Conservation (phyloP, 345 rosid genomes). For the Eucalyptus microcorys region DNA sequence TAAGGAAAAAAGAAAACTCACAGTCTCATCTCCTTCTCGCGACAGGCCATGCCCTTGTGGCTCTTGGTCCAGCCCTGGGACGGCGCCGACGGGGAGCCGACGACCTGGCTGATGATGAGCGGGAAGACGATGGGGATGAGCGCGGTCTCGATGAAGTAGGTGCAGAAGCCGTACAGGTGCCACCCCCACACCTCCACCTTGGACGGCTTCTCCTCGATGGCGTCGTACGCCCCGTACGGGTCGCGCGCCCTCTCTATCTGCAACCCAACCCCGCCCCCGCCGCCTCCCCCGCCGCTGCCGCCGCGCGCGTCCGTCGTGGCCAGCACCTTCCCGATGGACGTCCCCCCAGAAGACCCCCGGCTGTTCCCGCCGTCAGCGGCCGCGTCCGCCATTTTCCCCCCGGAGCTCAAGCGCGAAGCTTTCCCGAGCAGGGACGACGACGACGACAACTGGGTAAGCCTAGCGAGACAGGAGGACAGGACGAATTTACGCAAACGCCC, state of each 20-base stretch:
- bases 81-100: neutral
- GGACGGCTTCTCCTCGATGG: constrained; percentile 12
- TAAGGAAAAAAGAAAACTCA: neutral
- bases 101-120: constrained; percentile 30
- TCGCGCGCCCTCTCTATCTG: constrained; percentile 11
- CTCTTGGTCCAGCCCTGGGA: constrained; percentile 8
- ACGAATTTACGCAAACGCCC: neutral
- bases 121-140: constrained; percentile 44
- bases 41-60: constrained; percentile 18
- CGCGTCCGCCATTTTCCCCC: neutral
- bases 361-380: neutral
- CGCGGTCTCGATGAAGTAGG: constrained; percentile 28
- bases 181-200: constrained; percentile 35
- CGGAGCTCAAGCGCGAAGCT: neutral
- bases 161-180: constrained; percentile 39
- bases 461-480: neutral
- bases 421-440: neutral
- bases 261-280: neutral
- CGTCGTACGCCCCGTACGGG: neutral
- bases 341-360: neutral
- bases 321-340: constrained; percentile 5
- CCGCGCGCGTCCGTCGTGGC: neutral
- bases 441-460: neutral
- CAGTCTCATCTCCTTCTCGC: constrained; percentile 18
- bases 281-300: neutral